phyloP scores from a whole-genome alignment of 2,329 filamentous ascomycete genomes.

The Penicillium sumatraense region DNA sequence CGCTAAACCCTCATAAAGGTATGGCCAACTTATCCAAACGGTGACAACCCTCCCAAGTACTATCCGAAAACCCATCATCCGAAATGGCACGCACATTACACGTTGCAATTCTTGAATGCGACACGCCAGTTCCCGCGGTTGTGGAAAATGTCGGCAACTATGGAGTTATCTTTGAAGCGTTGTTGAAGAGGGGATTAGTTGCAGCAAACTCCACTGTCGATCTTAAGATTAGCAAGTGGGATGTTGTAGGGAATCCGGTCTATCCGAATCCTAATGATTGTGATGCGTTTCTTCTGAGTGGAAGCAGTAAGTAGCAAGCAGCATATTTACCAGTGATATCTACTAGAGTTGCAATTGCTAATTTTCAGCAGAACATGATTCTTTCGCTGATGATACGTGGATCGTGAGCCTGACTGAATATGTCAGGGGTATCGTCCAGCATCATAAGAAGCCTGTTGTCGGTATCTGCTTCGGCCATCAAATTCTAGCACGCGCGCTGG shows the following conservation, averaged over 20 bases:
- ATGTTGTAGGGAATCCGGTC: conserved; percentile 27
- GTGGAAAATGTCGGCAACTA: conserved; percentile 24
- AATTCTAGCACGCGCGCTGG: conserved; percentile 51
- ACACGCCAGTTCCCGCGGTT: conserved; percentile 34
- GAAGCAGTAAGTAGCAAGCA: conserved; percentile 34
- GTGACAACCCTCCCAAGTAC: not conserved
- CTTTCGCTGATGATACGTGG: conserved; percentile 52
- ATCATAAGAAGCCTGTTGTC: conserved; percentile 39
- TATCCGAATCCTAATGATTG: conserved; percentile 29
- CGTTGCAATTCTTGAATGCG: conserved; percentile 35
- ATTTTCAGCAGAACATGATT: conserved; percentile 36
- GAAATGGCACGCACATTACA: conserved; percentile 23
- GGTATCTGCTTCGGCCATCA: conserved; percentile 58
- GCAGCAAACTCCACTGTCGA: conserved; percentile 6
- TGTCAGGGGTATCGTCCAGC: conserved; percentile 32
- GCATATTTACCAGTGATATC: not conserved
- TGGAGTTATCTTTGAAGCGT: conserved; percentile 31
- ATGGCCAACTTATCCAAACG: not conserved
- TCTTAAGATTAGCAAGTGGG: conserved; percentile 25
- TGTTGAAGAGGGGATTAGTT: conserved; percentile 26
- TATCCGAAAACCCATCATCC: not conserved
- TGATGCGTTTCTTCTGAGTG: conserved; percentile 34
- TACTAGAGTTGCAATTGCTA: not conserved
- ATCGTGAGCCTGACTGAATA: conserved; percentile 51
- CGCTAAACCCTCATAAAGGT: conserved; percentile 8